Evolutionary conservation across 2,329 filamentous ascomycete genomes (phyloP).

Genomic region (Fusarium chuoi): DNA sequence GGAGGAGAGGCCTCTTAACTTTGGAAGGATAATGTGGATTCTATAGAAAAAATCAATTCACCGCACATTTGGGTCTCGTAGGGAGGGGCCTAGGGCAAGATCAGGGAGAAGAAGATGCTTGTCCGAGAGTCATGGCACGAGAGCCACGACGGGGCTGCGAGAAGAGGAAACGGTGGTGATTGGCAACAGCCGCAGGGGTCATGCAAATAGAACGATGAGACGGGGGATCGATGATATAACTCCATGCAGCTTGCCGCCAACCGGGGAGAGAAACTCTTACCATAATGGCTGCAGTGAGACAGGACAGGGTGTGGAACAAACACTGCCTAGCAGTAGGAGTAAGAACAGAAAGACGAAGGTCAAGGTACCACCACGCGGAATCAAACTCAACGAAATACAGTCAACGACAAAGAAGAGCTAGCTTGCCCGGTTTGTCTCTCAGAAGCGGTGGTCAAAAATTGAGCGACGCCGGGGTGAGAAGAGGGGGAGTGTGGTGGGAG

Average conservation of each 20-base stretch:
- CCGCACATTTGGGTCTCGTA: constrained; percentile 48
- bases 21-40: constrained; percentile 45
- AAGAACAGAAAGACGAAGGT: constrained; percentile 45
- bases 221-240: constrained; percentile 55
- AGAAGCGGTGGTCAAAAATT: constrained; percentile 44
- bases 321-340: constrained; percentile 37
- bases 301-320: constrained; percentile 47
- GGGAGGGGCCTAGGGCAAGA: constrained; percentile 39
- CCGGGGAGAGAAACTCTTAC: constrained; percentile 57
- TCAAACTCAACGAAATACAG: constrained; percentile 49
- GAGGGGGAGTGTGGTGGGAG: constrained; percentile 48
- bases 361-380: constrained; percentile 52
- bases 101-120: constrained; percentile 43
- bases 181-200: constrained; percentile 41
- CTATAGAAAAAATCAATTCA: constrained; percentile 53
- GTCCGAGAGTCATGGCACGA: constrained; percentile 44
- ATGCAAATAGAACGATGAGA: constrained; percentile 44
- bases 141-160: constrained; percentile 40
- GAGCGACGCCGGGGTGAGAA: constrained; percentile 47
- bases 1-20: constrained; percentile 45
- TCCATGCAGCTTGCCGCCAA: constrained; percentile 57
- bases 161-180: constrained; percentile 41
- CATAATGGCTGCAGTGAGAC: constrained; percentile 57
- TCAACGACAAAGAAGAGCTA: constrained; percentile 48
- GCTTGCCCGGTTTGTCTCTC: constrained; percentile 42